phyloP scores from a whole-genome alignment of 345 rosid species.

The Lumnitzera racemosa region DNA sequence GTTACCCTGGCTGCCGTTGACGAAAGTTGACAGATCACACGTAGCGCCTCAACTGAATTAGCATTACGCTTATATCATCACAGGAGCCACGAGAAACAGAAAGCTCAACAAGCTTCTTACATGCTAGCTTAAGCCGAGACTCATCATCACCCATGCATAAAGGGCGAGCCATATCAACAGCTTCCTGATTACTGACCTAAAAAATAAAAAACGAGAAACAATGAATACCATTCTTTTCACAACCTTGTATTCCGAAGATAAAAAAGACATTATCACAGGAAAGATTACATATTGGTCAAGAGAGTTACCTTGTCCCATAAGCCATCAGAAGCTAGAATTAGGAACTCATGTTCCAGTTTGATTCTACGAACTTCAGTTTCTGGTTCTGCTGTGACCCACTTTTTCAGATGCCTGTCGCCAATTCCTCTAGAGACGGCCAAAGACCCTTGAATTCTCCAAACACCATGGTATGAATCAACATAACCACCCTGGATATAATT shows the following conservation, averaged over 20 bases:
- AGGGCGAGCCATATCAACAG: constrained; percentile 64
- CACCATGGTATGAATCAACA: constrained; percentile 65
- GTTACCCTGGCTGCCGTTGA: not conserved
- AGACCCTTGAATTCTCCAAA: constrained; percentile 87
- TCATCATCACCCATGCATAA: constrained; percentile 31
- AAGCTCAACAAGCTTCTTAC: constrained; percentile 72
- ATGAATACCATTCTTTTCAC: no score
- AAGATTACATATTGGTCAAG: not conserved
- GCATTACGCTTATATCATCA: constrained; percentile 75
- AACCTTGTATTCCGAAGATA: not conserved
- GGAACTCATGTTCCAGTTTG: constrained; percentile 53
- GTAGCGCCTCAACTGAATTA: constrained; percentile 43
- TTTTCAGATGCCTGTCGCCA: constrained; percentile 65
- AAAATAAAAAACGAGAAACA: not conserved
- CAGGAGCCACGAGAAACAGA: constrained; percentile 54
- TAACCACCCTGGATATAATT: constrained; percentile 58
- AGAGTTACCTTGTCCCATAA: constrained; percentile 82
- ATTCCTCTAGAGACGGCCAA: constrained; percentile 83
- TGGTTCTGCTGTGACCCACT: constrained; percentile 90
- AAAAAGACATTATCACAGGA: not conserved
- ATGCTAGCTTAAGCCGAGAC: constrained; percentile 42
- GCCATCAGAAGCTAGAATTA: constrained; percentile 94
- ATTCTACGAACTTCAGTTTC: constrained; percentile 51
- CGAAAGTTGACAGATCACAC: not conserved
- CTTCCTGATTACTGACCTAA: constrained; percentile 89